Base-by-base conservation (phyloP, 1,139 yeast species). In the Scheffersomyces segobiensis region DNA sequence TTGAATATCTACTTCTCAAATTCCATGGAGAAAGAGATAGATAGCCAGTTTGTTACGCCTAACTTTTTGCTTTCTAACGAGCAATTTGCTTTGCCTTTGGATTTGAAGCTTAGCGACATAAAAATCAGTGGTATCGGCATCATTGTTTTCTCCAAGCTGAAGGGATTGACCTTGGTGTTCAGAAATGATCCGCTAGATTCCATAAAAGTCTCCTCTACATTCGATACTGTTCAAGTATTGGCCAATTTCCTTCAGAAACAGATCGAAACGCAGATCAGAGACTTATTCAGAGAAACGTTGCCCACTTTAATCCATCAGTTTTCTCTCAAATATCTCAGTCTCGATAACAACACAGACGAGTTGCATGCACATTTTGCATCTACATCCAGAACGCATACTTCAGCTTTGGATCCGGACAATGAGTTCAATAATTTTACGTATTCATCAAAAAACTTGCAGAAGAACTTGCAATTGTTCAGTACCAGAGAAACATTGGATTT, bases 151-250 rank as follows among this genome's bases (percentile, higher is more conserved):
- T 86, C 91, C 47, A 88, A 89, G 66, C 82, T 91, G 5, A 91
- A 91, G 68, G 97, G 97, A 0, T 80, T 92, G 56, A 92, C 97
- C 0, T 76, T 92, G 52, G 97, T 92, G 46, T 92, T 92, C 74
- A 82, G 95, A 64, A 92, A 92, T 72, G 97, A 92, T 72, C 97
- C 97, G 0, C 79, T 92, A 59, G 96, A 91, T 64, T 85, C 88
- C 39, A 91, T 92, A 61, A 87, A 87, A 63, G 97, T 92, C 10
- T 86, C 88, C 59, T 89, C 96, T 8, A 89, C 97, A 17, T 91
- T 92, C 74, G 97, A 92, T 72, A 86, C 89, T 51, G 89, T 92
- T 50, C 91, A 90, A 57, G 93, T 92, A 1, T 85, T 92, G 67
- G 96, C 96, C 19, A 83, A 87, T 60, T 90, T 91, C 64, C 75